Conservation (phyloP, 2,329 filamentous ascomycete genomes). For the Colletotrichum higginsianum region DNA sequence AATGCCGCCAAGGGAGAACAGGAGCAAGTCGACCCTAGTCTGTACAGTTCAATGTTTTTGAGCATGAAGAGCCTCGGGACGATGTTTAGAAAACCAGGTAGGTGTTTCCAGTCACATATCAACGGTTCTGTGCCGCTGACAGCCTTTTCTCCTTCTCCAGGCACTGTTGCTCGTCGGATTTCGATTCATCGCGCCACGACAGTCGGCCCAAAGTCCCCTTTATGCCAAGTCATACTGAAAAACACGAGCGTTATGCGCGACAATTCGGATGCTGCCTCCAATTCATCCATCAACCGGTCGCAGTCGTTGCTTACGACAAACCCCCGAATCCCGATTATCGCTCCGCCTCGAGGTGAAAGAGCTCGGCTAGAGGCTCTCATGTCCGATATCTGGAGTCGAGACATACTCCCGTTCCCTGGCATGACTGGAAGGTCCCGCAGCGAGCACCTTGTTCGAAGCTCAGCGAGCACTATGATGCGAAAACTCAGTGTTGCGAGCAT, state of each 20-base stretch:
- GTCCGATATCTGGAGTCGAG: slow-evolving; percentile 86
- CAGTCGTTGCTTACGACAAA: slow-evolving; percentile 82
- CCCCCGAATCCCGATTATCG: slow-evolving; percentile 76
- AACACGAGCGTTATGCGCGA: slow-evolving; percentile 83
- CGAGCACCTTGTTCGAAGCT: slow-evolving; percentile 81
- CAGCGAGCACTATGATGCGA: slow-evolving; percentile 89
- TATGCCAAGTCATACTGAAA: slow-evolving; percentile 86
- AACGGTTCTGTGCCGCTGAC: background rate
- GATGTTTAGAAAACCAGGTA: slow-evolving; percentile 81
- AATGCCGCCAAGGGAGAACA: slow-evolving; percentile 65
- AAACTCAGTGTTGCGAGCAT: slow-evolving; percentile 89
- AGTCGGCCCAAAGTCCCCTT: slow-evolving; percentile 75
- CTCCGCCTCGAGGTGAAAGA: slow-evolving; percentile 82
- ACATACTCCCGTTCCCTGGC: slow-evolving; percentile 85
- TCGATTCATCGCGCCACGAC: slow-evolving; percentile 87
- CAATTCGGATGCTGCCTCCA: slow-evolving; percentile 56
- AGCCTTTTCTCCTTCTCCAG: slow-evolving; percentile 51
- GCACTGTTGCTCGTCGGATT: slow-evolving; percentile 75
- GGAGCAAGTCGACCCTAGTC: slow-evolving; percentile 60
- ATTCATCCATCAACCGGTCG: slow-evolving; percentile 78
- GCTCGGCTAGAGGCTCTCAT: slow-evolving; percentile 82
- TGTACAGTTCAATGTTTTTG: slow-evolving; percentile 76
- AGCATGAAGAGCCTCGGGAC: slow-evolving; percentile 82
- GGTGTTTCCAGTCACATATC: slow-evolving; percentile 27
- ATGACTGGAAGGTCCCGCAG: slow-evolving; percentile 77